Evolutionary conservation across 78 protist species (phyloP).

Genomic region (Dictyostelium citrinum): DNA sequence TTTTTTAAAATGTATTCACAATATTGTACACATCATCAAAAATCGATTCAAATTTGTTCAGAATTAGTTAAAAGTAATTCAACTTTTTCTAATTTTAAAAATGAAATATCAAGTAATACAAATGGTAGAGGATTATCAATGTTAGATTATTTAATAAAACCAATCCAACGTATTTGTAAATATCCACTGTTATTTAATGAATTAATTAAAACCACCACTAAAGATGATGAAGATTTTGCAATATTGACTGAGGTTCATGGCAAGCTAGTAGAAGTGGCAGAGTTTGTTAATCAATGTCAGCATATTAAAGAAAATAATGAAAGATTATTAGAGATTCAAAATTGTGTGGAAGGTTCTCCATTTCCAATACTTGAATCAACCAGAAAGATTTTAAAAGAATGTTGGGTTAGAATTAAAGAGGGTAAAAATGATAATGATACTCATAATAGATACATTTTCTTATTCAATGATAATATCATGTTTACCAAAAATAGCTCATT

Average conservation of each 20-base stretch:
- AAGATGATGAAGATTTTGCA: constrained; percentile 3
- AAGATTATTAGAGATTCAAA: constrained; percentile 16
- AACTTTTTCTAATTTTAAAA: constrained; percentile 11
- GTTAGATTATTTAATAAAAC: constrained; percentile 67
- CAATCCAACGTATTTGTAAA: constrained; percentile 79
- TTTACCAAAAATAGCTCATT: constrained; percentile 7
- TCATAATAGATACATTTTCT: constrained; percentile 10
- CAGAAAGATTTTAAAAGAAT: constrained; percentile 13
- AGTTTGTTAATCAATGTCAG: constrained; percentile 61
- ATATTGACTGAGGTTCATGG: constrained; percentile 27
- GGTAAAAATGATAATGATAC: not conserved
- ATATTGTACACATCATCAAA: constrained; percentile 53
- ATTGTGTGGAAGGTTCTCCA: constrained; percentile 34
- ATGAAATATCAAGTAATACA: not conserved
- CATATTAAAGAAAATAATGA: constrained; percentile 3
- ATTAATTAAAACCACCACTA: constrained; percentile 4
- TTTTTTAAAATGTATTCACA: constrained; percentile 76
- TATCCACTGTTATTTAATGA: constrained; percentile 76
- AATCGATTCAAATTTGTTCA: not conserved
- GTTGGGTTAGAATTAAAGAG: not conserved
- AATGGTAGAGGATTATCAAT: constrained; percentile 50
- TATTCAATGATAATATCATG: constrained; percentile 32
- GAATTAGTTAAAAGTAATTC: constrained; percentile 22
- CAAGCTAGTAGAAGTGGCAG: constrained; percentile 44
- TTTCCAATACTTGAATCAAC: constrained; percentile 36